Evolutionary conservation across 2,329 filamentous ascomycete species (phyloP).

Genomic region (Fusarium acutatum): DNA sequence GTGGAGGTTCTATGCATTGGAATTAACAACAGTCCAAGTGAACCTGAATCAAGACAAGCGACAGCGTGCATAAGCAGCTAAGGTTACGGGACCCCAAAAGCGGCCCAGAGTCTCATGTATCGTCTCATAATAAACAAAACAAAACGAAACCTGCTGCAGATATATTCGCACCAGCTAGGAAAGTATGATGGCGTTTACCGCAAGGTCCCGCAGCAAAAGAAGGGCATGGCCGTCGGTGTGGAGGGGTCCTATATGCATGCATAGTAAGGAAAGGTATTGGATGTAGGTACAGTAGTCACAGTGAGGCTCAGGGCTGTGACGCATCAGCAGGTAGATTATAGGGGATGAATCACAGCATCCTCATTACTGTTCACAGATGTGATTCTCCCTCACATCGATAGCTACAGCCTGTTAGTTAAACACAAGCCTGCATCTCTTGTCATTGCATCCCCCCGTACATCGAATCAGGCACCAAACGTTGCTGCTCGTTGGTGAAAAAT

Average conservation of each 20-base stretch:
- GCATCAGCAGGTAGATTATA: not conserved
- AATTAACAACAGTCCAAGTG: not conserved
- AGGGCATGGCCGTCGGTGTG: conserved; percentile 14
- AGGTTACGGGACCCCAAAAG: not conserved
- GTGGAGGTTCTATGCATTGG: not conserved
- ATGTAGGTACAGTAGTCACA: not conserved
- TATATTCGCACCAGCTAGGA: not conserved
- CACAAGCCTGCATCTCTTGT: not conserved
- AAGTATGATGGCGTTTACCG: not conserved
- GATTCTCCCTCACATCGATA: not conserved
- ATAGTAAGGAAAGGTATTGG: not conserved
- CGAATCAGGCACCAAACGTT: not conserved
- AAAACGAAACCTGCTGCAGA: not conserved
- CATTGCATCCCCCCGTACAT: not conserved
- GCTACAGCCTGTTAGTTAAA: not conserved
- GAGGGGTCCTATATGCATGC: conserved; percentile 4
- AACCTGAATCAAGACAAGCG: conserved; percentile 5
- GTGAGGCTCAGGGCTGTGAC: conserved; percentile 7
- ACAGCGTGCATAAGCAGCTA: not conserved
- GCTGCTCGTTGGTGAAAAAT: not conserved
- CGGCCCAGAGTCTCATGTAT: not conserved
- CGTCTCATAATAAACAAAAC: not conserved
- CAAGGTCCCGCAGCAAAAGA: not conserved
- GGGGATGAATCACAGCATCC: conserved; percentile 16
- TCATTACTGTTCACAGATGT: not conserved